These are phyloP conservation scores for Lagenidium giganteum DNA, from an alignment of 352 stramenopile species.

Conservation along the genomic window DNA sequence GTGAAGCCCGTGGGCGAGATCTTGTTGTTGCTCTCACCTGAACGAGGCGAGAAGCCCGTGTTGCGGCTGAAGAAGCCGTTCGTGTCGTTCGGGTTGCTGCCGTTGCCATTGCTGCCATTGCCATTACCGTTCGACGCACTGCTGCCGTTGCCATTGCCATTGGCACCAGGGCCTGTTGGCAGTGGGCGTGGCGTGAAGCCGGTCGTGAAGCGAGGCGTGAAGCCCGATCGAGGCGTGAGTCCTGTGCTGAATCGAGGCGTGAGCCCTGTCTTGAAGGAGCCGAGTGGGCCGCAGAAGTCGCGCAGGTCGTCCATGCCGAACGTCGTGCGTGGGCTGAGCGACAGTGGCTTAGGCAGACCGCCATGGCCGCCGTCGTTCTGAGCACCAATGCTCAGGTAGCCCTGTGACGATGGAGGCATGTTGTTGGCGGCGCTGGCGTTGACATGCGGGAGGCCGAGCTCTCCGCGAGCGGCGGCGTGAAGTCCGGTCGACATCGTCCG, in stretches of 20 bases:
- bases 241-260: constrained; percentile 80
- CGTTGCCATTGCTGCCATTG: not conserved
- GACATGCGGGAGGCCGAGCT: constrained; percentile 53
- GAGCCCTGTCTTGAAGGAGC: constrained; percentile 79
- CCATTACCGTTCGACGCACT: not conserved
- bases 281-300: constrained; percentile 75
- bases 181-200: constrained; percentile 56
- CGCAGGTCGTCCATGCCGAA: constrained; percentile 84
- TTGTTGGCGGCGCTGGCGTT: constrained; percentile 23
- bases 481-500: constrained; percentile 59
- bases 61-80: constrained; percentile 40
- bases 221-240: constrained; percentile 71
- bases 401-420: too few relatives aligned
- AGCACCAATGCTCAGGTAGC: too few relatives aligned
- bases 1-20: constrained; percentile 78
- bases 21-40: constrained; percentile 39
- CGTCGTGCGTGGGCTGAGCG: constrained; percentile 66
- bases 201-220: constrained; percentile 76
- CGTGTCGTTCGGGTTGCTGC: constrained; percentile 27
- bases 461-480: constrained; percentile 66
- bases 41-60: constrained; percentile 54
- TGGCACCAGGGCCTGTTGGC: constrained; percentile 5
- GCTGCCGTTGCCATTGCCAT: too few relatives aligned
- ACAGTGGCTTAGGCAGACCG: constrained; percentile 60
- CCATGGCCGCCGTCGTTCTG: constrained; percentile 15